Conservation (phyloP, 805 yeast species). For the Ogataea wickerhamii region DNA sequence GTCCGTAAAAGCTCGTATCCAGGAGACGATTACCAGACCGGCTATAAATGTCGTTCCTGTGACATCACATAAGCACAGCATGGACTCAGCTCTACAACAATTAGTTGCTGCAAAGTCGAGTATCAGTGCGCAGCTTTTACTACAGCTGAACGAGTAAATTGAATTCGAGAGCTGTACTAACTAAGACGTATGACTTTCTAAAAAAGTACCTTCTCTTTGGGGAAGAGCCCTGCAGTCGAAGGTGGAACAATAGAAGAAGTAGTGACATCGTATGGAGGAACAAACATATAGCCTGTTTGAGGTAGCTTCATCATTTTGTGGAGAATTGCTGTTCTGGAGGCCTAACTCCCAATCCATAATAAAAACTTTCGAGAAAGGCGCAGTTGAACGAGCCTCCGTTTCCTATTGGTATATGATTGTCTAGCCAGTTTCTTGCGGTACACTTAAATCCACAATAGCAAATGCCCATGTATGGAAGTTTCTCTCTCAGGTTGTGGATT, state of each 20-base stretch:
- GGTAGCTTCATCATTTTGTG: slow-evolving; percentile 15
- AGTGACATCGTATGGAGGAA: too few relatives aligned
- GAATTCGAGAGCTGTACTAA: too few relatives aligned
- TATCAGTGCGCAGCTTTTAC: slow-evolving; percentile 5
- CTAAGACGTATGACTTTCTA: too few relatives aligned
- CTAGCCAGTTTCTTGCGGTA: slow-evolving; percentile 54
- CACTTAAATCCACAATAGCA: slow-evolving; percentile 52
- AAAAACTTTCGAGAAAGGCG: slow-evolving; percentile 12
- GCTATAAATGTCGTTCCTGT: slow-evolving; percentile 15
- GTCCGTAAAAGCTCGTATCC: slow-evolving; percentile 8
- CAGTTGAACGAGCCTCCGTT: slow-evolving; percentile 19
- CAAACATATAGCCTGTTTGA: too few relatives aligned
- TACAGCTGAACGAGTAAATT: too few relatives aligned
- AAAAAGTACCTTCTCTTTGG: too few relatives aligned
- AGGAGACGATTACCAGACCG: slow-evolving; percentile 14
- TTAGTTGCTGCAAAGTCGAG: slow-evolving; percentile 10
- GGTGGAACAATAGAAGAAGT: too few relatives aligned
- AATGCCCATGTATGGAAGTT: slow-evolving; percentile 46
- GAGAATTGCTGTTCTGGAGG: slow-evolving; percentile 20
- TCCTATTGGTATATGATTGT: slow-evolving; percentile 45
- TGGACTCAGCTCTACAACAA: slow-evolving; percentile 2
- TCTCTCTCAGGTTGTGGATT: slow-evolving; percentile 50
- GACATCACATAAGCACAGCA: not conserved
- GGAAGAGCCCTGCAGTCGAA: too few relatives aligned
- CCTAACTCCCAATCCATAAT: slow-evolving; percentile 10